Base-by-base conservation (phyloP, 2,329 filamentous ascomycete species). In the Cladosporium sp. region DNA sequence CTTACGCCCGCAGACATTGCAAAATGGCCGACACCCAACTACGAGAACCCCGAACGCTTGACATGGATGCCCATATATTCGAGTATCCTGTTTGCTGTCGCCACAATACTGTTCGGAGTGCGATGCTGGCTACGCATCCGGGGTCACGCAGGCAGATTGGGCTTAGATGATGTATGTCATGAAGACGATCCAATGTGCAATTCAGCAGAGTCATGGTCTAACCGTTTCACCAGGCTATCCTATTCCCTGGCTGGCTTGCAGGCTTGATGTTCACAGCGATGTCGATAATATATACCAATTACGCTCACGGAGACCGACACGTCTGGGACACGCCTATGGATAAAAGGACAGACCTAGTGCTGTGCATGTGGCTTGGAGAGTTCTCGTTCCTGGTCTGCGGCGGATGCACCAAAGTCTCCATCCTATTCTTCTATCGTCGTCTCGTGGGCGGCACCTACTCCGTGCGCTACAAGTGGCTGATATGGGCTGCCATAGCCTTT, bases 341-440 rank as follows among this genome's bases (percentile, higher is more conserved):
- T 17, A 39, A 49, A 19, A 34, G 51, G 9, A 45, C 49, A n/a
- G 19, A 34, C 15, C 20, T 67, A 36, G 67, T 65, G 7, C 58
- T 69, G 63, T 59, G 69, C 9, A 64, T 67, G 54, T 74, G 70
- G 69, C 61, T 74, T 7, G 70, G 65, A 28, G 69, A 74, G 62
- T 61, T 67, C 19, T 59, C 66, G 2, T 74, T 73, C 54, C 57
- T 74, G n/a, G 15, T 71, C 25, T 69, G 66, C 43, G 68, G 66
- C 12, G 69, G 68, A 49, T 66, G 67, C 20, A 71, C 69, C 38
- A 76, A 75, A 60, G 65, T 74, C 17, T 74, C 72, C 0, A 69
- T 75, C 2, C 64, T 75, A 8, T 63, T 69, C n/a, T 78, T 79
- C 64, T 78, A 79, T 59, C 72, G 73, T 3, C 72, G 77, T 5